These are phyloP conservation scores for Modicella reniformis DNA, from an alignment of 371 early-diverging fungal species.

Conservation along the genomic window DNA sequence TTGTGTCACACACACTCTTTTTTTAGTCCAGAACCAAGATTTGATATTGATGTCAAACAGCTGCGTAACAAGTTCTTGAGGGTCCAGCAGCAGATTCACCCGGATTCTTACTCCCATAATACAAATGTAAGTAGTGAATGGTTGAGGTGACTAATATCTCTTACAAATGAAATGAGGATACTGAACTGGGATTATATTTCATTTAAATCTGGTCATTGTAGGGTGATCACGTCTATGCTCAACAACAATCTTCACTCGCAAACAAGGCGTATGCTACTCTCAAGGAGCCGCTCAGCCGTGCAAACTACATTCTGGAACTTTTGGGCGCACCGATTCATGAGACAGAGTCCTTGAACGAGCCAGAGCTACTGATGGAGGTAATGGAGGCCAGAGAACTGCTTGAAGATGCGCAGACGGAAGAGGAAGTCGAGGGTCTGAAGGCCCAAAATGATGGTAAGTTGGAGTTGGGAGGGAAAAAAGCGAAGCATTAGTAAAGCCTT, in stretches of 20 bases:
- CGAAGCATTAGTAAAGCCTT: no score
- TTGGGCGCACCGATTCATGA: slow-evolving; percentile 71
- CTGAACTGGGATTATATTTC: not conserved
- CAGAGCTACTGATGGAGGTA: slow-evolving; percentile 82
- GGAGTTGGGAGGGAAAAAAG: slow-evolving; percentile 1
- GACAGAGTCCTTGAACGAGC: slow-evolving; percentile 73
- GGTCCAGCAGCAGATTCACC: slow-evolving; percentile 87
- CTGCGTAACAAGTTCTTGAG: slow-evolving; percentile 74
- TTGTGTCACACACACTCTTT: not conserved
- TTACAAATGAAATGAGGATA: no score
- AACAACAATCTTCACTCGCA: slow-evolving; percentile 81
- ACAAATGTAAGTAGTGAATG: slow-evolving; percentile 60
- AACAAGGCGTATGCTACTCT: slow-evolving; percentile 89
- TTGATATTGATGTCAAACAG: slow-evolving; percentile 73
- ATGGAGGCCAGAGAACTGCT: slow-evolving; percentile 82
- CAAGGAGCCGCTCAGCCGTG: slow-evolving; percentile 80
- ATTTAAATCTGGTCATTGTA: slow-evolving; percentile 27
- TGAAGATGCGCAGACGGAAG: slow-evolving; percentile 71
- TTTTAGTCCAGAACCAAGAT: slow-evolving; percentile 62
- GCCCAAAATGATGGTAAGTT: slow-evolving; percentile 60
- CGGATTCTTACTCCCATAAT: slow-evolving; percentile 82
- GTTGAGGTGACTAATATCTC: not conserved
- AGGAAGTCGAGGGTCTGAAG: slow-evolving; percentile 63
- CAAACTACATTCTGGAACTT: slow-evolving; percentile 81
- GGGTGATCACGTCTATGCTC: slow-evolving; percentile 79